Evolutionary conservation across 805 yeast genomes (phyloP).

Genomic region (Metschnikowia gruessii): DNA sequence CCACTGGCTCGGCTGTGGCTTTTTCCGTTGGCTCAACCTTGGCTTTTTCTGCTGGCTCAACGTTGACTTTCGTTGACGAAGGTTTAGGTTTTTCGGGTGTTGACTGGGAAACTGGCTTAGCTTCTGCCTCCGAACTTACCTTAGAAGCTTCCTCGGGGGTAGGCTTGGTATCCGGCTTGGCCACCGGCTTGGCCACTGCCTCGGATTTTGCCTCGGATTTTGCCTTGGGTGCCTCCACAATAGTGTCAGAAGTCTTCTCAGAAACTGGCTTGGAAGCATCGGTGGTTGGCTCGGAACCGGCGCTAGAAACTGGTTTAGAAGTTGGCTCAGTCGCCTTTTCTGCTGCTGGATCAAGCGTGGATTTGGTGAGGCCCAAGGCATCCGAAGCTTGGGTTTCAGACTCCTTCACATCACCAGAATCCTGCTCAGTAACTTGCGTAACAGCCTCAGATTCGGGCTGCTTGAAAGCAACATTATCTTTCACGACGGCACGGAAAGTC

Average conservation of each 20-base stretch:
- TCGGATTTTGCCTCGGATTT: neutral
- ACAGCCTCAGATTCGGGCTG: neutral
- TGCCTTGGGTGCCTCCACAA: no score
- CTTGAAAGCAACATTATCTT: constrained; percentile 18
- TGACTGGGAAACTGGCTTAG: neutral
- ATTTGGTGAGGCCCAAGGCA: no score
- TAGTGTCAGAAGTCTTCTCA: neutral
- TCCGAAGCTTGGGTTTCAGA: neutral
- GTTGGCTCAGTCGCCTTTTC: no score
- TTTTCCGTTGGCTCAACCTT: neutral
- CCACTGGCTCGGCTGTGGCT: neutral
- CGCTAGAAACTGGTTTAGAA: no score
- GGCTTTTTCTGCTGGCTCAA: neutral
- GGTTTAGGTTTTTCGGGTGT: neutral
- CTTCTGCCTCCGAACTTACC: neutral
- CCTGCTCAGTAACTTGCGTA: neutral
- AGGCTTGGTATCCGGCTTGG: no score
- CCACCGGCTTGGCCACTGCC: no score
- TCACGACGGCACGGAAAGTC: constrained; percentile 12
- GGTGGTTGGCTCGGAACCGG: no score
- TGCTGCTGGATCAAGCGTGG: no score
- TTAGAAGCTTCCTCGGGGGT: neutral
- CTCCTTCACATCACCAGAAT: neutral
- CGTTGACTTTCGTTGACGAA: no score
- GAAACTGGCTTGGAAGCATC: neutral